phyloP scores from a whole-genome alignment of 2,329 filamentous ascomycete species.

The Clarireedia paspali region DNA sequence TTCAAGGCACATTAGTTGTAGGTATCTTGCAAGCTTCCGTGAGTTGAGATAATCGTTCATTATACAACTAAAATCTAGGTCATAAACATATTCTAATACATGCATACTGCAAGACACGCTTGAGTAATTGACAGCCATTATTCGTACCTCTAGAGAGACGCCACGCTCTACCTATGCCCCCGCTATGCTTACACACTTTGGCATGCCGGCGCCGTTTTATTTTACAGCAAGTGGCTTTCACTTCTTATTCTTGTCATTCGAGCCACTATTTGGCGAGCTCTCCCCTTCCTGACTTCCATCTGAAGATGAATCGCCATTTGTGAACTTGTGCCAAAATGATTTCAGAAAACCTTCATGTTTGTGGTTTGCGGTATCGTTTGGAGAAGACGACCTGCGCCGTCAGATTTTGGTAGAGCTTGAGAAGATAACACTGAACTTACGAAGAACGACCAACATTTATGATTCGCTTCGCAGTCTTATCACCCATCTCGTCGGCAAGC shows the following conservation, averaged over 20 bases:
- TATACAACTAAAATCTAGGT: conserved; percentile 1
- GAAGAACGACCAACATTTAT: conserved; percentile 66
- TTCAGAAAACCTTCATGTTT: conserved; percentile 87
- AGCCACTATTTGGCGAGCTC: conserved; percentile 2
- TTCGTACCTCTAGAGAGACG: conserved; percentile 4
- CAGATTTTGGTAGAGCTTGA: conserved; percentile 12
- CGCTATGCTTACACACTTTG: conserved; percentile 1
- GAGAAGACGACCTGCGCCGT: conserved; percentile 10
- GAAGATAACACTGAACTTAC: conserved; percentile 34
- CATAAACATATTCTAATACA: conserved; percentile 1
- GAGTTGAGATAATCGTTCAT: conserved; percentile 9
- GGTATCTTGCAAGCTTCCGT: background rate
- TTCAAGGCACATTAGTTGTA: background rate
- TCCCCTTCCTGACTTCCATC: conserved; percentile 9
- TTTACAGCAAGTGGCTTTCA: conserved; percentile 2
- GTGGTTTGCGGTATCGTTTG: conserved; percentile 37
- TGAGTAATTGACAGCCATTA: background rate
- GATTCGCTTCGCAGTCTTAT: conserved; percentile 82
- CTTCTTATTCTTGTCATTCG: conserved; percentile 6
- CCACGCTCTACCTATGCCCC: conserved; percentile 2
- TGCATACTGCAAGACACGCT: background rate
- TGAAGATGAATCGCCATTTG: conserved; percentile 42
- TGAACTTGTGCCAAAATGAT: conserved; percentile 86
- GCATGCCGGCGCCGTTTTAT: background rate
- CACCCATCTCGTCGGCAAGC: conserved; percentile 91